Percentiles rank a stretch among this genome's conserved stretches.
phyloP scores from a whole-genome alignment of 768 basidiomycete species.

The Rhizopogon salebrosus region DNA sequence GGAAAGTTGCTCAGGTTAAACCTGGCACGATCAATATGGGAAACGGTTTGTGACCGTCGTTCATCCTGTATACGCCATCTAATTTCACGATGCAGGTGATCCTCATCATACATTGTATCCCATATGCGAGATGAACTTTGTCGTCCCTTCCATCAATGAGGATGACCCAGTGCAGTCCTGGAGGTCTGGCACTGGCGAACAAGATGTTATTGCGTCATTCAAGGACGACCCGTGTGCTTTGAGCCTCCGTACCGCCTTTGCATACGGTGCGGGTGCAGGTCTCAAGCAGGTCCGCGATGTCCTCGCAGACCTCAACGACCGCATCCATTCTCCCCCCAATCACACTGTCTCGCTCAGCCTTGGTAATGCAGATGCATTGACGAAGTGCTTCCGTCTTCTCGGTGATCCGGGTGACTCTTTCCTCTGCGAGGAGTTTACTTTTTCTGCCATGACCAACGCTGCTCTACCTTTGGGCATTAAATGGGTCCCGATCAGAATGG shows the following conservation, averaged over 20 bases:
- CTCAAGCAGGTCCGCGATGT: slow-evolving; percentile 26
- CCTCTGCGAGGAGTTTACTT: slow-evolving; percentile 39
- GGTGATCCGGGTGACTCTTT: slow-evolving; percentile 39
- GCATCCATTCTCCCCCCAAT: slow-evolving; percentile 29
- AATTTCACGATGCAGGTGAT: slow-evolving; percentile 21
- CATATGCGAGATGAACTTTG: slow-evolving; percentile 27
- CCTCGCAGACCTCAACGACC: slow-evolving; percentile 30
- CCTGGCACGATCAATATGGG: slow-evolving; percentile 33
- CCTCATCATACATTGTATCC: slow-evolving; percentile 31
- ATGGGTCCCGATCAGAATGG: slow-evolving; percentile 42
- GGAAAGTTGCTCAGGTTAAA: slow-evolving; percentile 30
- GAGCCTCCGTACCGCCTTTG: slow-evolving; percentile 30
- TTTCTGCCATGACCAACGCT: slow-evolving; percentile 36
- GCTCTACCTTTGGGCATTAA: slow-evolving; percentile 35
- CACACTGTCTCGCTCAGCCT: slow-evolving; percentile 31
- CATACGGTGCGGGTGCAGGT: slow-evolving; percentile 34
- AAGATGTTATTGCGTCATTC: slow-evolving; percentile 22
- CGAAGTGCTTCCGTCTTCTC: slow-evolving; percentile 37
- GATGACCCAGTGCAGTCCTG: slow-evolving; percentile 26
- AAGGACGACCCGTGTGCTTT: slow-evolving; percentile 24
- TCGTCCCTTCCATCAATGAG: slow-evolving; percentile 26
- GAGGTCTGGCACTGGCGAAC: slow-evolving; percentile 22
- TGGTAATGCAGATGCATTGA: slow-evolving; percentile 37
- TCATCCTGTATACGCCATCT: neutral
- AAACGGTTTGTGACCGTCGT: slow-evolving; percentile 20